These are phyloP conservation scores for Litsea cubeba DNA, from an alignment of 164 flowering plant species.

Conservation along the genomic window DNA sequence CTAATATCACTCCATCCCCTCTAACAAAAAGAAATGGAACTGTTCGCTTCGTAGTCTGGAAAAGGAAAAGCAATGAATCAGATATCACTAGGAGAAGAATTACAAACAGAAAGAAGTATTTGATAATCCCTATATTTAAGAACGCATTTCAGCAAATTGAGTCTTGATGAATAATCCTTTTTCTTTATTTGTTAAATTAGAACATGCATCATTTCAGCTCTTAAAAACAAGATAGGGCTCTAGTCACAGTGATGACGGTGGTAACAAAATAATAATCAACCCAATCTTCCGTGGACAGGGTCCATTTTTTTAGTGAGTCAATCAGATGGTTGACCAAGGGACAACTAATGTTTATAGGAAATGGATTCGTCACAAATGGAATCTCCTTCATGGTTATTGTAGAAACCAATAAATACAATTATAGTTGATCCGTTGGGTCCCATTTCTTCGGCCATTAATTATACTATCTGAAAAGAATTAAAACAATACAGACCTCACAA, in stretches of 20 bases:
- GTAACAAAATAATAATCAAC: neutral
- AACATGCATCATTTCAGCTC: neutral
- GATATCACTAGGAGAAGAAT: neutral
- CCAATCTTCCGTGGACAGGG: neutral
- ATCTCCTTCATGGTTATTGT: too few species aligned
- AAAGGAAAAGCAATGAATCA: conserved; percentile 4
- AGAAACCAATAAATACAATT: too few species aligned
- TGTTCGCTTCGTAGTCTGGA: conserved; percentile 78
- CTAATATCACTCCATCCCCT: conserved; percentile 95
- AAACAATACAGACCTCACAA: too few species aligned
- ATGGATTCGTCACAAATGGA: too few species aligned
- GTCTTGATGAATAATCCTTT: neutral
- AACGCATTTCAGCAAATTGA: neutral
- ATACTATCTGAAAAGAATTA: too few species aligned
- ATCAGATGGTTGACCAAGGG: neutral
- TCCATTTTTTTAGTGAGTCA: neutral
- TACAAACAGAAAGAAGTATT: neutral
- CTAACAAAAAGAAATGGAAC: conserved; percentile 90
- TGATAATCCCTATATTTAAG: neutral
- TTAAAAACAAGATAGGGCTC: neutral
- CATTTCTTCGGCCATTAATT: too few species aligned
- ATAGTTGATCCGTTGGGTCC: too few species aligned
- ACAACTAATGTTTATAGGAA: neutral
- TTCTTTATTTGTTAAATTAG: neutral
- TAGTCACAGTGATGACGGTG: neutral